Evolutionary conservation across 768 basidiomycete species (phyloP).

Genomic region (Russula dissimulans): DNA sequence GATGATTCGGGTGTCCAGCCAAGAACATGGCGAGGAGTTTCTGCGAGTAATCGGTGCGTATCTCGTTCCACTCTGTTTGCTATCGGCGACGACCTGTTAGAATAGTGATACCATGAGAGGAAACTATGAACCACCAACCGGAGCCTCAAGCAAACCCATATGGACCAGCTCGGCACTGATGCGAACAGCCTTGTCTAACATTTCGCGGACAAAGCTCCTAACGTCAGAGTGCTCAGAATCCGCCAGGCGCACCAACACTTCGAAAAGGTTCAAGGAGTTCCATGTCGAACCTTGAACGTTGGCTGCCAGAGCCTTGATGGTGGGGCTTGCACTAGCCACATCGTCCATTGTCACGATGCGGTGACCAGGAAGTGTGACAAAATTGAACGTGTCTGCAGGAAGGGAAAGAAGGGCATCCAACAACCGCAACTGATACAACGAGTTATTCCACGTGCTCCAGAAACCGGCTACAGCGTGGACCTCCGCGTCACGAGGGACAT

Average conservation of each 20-base stretch:
- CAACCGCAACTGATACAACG: constrained; percentile 76
- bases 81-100: constrained; percentile 23
- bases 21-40: constrained; percentile 85
- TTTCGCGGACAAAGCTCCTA: constrained; percentile 70
- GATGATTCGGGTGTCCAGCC: constrained; percentile 87
- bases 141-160: constrained; percentile 85
- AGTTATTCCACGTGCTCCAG: constrained; percentile 80
- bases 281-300: constrained; percentile 89
- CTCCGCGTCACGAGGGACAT: constrained; percentile 67
- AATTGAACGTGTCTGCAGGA: constrained; percentile 86
- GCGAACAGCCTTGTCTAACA: constrained; percentile 90
- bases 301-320: constrained; percentile 84
- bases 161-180: constrained; percentile 91
- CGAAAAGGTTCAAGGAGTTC: constrained; percentile 89
- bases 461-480: constrained; percentile 78
- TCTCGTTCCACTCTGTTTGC: constrained; percentile 82
- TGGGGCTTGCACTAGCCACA: constrained; percentile 73
- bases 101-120: neutral
- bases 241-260: constrained; percentile 74
- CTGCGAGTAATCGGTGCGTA: constrained; percentile 78
- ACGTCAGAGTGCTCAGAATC: constrained; percentile 66
- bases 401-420: constrained; percentile 84
- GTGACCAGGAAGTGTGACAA: constrained; percentile 77
- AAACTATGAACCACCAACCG: constrained; percentile 50
- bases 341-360: constrained; percentile 85